Percentiles rank a stretch among this genome's conserved stretches.
phyloP scores from a whole-genome alignment of 495 filamentous ascomycete genomes.

The Zalerion maritima region DNA sequence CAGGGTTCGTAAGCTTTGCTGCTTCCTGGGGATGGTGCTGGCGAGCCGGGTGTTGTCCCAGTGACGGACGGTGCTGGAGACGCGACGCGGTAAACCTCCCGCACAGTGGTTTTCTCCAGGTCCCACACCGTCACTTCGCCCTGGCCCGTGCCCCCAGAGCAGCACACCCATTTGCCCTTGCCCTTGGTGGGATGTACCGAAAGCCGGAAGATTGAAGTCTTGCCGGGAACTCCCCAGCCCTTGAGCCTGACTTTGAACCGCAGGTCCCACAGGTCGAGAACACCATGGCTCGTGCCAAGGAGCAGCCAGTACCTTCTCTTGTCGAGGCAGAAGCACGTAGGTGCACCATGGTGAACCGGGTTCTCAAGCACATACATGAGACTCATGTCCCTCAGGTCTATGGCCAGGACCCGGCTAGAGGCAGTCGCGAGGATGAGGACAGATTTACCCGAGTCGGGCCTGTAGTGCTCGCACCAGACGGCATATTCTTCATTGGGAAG shows the following conservation, averaged over 20 bases:
- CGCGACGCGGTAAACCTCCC: slow-evolving; percentile 76
- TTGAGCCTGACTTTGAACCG: slow-evolving; percentile 78
- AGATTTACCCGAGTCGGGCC: slow-evolving; percentile 62
- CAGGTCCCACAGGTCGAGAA: slow-evolving; percentile 91
- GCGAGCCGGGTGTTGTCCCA: slow-evolving; percentile 4
- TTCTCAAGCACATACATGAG: slow-evolving; percentile 71
- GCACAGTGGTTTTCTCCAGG: slow-evolving; percentile 73
- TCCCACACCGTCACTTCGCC: slow-evolving; percentile 97
- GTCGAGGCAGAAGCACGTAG: slow-evolving; percentile 84
- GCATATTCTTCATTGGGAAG: slow-evolving; percentile 62
- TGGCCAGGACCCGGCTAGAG: slow-evolving; percentile 60
- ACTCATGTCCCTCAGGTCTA: slow-evolving; percentile 82
- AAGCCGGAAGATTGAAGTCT: slow-evolving; percentile 66
- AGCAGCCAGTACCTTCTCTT: slow-evolving; percentile 76
- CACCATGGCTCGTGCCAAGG: slow-evolving; percentile 82
- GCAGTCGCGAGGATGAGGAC: slow-evolving; percentile 79
- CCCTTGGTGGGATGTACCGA: slow-evolving; percentile 63
- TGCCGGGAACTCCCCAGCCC: slow-evolving; percentile 77
- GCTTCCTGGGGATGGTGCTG: too few species aligned
- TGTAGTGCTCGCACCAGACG: slow-evolving; percentile 87
- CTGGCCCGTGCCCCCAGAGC: slow-evolving; percentile 74
- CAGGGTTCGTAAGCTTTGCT: slow-evolving; percentile 62
- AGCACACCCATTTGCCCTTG: slow-evolving; percentile 64
- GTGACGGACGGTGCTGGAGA: too few species aligned
- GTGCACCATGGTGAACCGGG: slow-evolving; percentile 84